Evolutionary conservation across 108 stramenopile species (phyloP).

Genomic region (Fragilariopsis cylindrus): DNA sequence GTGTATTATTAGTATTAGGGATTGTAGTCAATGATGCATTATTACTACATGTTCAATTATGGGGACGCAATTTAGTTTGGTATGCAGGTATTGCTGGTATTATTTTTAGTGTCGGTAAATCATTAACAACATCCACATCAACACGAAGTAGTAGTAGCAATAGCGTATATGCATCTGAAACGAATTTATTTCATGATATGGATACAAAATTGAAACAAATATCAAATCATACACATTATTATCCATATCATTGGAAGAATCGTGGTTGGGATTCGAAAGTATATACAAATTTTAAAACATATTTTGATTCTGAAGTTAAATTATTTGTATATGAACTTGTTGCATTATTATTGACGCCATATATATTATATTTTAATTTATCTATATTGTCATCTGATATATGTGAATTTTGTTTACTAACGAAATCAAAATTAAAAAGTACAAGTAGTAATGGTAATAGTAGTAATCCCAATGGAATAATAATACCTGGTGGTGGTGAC

Average conservation of each 20-base stretch:
- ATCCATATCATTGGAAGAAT: slow-evolving; percentile 86
- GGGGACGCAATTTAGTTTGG: slow-evolving; percentile 94
- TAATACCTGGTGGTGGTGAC: slow-evolving; percentile 77
- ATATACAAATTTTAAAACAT: slow-evolving; percentile 51
- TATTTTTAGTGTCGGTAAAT: slow-evolving; percentile 82
- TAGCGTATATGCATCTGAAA: slow-evolving; percentile 20
- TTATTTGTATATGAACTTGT: slow-evolving; percentile 75
- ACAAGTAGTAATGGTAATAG: not conserved
- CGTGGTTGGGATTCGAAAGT: slow-evolving; percentile 70
- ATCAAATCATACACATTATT: slow-evolving; percentile 87
- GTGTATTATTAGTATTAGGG: slow-evolving; percentile 80
- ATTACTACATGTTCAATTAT: slow-evolving; percentile 90
- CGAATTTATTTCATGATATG: slow-evolving; percentile 73
- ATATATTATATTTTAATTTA: slow-evolving; percentile 86
- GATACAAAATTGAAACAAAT: slow-evolving; percentile 62
- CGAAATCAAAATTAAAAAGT: slow-evolving; percentile 62
- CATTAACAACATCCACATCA: slow-evolving; percentile 62
- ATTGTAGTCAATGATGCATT: slow-evolving; percentile 93
- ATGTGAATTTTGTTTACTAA: slow-evolving; percentile 78
- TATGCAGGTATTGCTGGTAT: slow-evolving; percentile 82
- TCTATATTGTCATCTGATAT: slow-evolving; percentile 82
- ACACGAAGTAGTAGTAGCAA: slow-evolving; percentile 31
- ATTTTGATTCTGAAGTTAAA: slow-evolving; percentile 89
- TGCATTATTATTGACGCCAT: slow-evolving; percentile 85
- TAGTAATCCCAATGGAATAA: not conserved